phyloP scores from a whole-genome alignment of 2,329 filamentous ascomycete species.

The Pseudocercospora fuligena region DNA sequence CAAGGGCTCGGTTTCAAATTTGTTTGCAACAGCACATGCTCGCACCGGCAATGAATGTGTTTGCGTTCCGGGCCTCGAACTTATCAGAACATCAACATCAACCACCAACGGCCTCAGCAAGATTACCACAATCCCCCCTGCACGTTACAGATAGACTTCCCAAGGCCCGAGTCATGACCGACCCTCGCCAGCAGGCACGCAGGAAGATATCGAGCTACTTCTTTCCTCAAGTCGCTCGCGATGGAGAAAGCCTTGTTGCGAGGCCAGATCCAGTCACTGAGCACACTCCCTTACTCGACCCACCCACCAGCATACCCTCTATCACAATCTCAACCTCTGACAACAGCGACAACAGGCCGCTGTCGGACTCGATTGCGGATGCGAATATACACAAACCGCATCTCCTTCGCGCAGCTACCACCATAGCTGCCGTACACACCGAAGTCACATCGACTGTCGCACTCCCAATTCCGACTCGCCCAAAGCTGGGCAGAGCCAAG shows the following conservation, averaged over 20 bases:
- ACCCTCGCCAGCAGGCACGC: neutral
- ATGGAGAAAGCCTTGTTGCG: conserved; percentile 1
- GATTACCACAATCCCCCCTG: neutral
- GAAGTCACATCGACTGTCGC: conserved; percentile 4
- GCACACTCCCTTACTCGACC: neutral
- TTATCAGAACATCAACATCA: conserved; percentile 1
- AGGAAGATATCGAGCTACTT: conserved; percentile 8
- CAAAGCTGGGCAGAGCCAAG: neutral
- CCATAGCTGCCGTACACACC: conserved; percentile 6
- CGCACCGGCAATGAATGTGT: neutral
- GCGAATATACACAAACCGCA: conserved; percentile 1
- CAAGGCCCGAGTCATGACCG: conserved; percentile 11
- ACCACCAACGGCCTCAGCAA: neutral
- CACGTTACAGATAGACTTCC: conserved; percentile 13
- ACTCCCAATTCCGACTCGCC: neutral
- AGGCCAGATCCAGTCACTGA: neutral
- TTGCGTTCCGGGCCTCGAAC: neutral
- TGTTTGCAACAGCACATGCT: conserved; percentile 12
- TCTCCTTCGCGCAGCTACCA: conserved; percentile 2
- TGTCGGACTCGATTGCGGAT: conserved; percentile 25
- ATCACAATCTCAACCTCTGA: conserved; percentile 20
- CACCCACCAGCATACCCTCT: neutral
- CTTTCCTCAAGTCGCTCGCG: conserved; percentile 8
- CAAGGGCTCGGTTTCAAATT: neutral
- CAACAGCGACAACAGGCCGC: conserved; percentile 21